Evolutionary conservation across 2,329 filamentous ascomycete species (phyloP), one percentile per base, ranked within the genome.

Genomic region (Colletotrichum nymphaeae): DNA sequence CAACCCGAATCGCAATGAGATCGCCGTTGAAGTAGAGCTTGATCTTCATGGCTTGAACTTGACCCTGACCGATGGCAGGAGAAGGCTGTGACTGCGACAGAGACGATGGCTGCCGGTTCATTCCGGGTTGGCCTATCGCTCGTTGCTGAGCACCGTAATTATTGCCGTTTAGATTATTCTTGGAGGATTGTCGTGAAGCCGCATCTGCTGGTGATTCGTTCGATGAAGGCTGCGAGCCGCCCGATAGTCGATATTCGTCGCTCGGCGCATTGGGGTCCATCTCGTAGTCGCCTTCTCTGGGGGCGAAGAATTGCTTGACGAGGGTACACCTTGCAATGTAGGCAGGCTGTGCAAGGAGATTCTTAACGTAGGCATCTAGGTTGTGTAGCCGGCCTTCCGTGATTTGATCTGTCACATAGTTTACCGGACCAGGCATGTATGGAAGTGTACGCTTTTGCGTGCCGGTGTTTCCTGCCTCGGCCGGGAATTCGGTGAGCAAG

Each of bases 341-440:
- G 0, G 90, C 86, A 3, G 95, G 94, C 82, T 98, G 93, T 46
- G 90, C 89, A 9, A 99, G 86, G 26, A 99, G 88, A 78, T 97
- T 96, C 84, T 97, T 97, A 77, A 99, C 95, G 79, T 99, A 99
- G 64, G 96, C 94, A 79, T 99, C 95, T 52, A 99, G 86, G 80
- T 97, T 98, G 81, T 97, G 94, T 72, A 97, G 91, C 76, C 97
- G 92, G 32, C 95, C 95, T 80, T 98, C 95, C 22, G 95, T 98
- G 78, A 99, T 98, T 46, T 94, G 94, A 80, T 98, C 96, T n/a
- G 96, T 99, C 69, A 98, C 96, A 83, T 97, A 98, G 76, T 95
- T 97, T 74, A 99, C 96, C 3, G 97, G 97, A 6, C 97, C 97
- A 11, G 97, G 97, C 97, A 99, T 99, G 82, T 97, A 98, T 2